These are phyloP conservation scores for Hypericum perforatum DNA, from an alignment of 345 rosid species.

Conservation along the genomic window DNA sequence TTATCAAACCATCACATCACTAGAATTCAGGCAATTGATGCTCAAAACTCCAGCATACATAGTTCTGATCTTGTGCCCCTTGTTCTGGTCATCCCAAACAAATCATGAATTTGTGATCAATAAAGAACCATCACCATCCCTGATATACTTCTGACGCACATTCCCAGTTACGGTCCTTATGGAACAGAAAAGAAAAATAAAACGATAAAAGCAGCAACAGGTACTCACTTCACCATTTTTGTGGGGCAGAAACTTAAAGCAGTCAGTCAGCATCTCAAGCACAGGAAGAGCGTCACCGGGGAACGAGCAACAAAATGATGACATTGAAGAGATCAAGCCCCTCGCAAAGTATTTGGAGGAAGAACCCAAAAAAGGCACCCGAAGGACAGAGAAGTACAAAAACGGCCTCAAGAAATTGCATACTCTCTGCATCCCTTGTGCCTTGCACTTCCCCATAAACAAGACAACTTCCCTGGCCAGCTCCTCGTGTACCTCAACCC, in stretches of 20 bases:
- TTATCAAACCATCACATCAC: too few relatives aligned
- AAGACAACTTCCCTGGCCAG: conserved; percentile 59
- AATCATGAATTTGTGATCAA: too few relatives aligned
- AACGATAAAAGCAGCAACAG: conserved; percentile 4
- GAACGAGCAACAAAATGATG: conserved; percentile 65
- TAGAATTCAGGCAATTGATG: too few relatives aligned
- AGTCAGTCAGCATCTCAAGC: conserved; percentile 46
- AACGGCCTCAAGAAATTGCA: conserved; percentile 77
- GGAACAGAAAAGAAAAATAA: background rate
- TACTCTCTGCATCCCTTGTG: conserved; percentile 44
- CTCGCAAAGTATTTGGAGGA: conserved; percentile 36
- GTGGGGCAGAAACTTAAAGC: conserved; percentile 41
- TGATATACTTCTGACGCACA: too few relatives aligned
- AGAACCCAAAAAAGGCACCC: conserved; percentile 37
- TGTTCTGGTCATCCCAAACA: too few relatives aligned
- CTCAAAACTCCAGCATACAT: too few relatives aligned
- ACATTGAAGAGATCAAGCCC: conserved; percentile 54
- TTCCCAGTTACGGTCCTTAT: background rate
- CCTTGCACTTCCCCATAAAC: conserved; percentile 41
- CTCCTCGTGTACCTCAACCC: conserved; percentile 55
- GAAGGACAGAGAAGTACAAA: conserved; percentile 41
- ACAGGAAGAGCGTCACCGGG: conserved; percentile 49
- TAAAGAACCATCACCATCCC: too few relatives aligned
- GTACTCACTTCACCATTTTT: conserved; percentile 43
- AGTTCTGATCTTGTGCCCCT: too few relatives aligned